Percentiles rank a stretch among this genome's conserved stretches.
phyloP scores from a whole-genome alignment of 768 basidiomycete genomes.

The Lactifluus volemus region DNA sequence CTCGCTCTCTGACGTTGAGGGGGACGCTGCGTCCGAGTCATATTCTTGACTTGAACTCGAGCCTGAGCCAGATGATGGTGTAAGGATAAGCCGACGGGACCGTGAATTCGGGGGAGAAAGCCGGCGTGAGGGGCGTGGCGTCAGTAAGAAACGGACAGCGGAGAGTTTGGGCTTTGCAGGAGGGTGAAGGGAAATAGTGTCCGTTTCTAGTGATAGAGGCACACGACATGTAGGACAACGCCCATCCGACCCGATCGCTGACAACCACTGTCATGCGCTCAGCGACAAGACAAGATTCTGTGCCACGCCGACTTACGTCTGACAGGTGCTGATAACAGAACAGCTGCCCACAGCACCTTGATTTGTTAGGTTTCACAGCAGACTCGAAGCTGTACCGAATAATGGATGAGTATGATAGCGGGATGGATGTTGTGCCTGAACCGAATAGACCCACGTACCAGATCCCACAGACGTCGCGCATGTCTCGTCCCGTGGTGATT shows the following conservation, averaged over 20 bases:
- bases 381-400: constrained; percentile 18
- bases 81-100: background rate
- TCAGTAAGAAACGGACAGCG: background rate
- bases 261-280: constrained; percentile 13
- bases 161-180: constrained; percentile 4
- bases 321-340: constrained; percentile 21
- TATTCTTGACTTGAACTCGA: constrained; percentile 12
- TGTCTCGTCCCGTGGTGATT: constrained; percentile 4
- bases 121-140: background rate
- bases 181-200: constrained; percentile 18
- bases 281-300: background rate
- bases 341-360: constrained; percentile 19
- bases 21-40: constrained; percentile 9
- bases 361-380: constrained; percentile 19
- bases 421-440: background rate
- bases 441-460: constrained; percentile 14
- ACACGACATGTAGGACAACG: constrained; percentile 21
- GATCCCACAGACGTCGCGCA: constrained; percentile 20
- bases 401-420: background rate
- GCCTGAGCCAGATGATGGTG: constrained; percentile 1
- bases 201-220: constrained; percentile 14
- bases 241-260: constrained; percentile 14
- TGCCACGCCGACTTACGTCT: constrained; percentile 12
- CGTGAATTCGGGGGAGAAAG: background rate
- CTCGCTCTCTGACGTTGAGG: constrained; percentile 19